These are phyloP conservation scores for Anisodus tanguticus DNA, from an alignment of 257 asterid genomes.

Conservation along the genomic window DNA sequence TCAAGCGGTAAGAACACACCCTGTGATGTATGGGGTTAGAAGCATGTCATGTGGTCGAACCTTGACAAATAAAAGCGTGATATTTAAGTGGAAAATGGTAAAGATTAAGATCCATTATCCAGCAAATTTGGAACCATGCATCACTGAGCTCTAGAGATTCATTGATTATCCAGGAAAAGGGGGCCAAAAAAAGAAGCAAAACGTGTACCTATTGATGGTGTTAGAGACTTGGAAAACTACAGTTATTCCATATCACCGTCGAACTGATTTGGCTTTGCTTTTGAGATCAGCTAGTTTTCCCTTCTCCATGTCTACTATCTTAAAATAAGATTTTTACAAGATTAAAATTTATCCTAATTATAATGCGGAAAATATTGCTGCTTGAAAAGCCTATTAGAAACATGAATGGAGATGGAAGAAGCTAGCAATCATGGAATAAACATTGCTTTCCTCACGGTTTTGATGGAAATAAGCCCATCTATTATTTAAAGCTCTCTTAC, in stretches of 20 bases:
- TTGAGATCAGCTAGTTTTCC: constrained; percentile 31
- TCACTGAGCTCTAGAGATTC: neutral
- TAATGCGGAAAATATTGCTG: neutral
- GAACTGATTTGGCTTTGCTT: constrained; percentile 35
- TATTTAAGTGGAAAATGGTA: neutral
- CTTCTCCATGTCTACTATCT: constrained; percentile 33
- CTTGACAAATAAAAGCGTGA: neutral
- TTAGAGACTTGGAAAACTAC: constrained; percentile 30
- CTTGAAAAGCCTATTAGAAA: neutral
- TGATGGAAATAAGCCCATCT: constrained; percentile 65
- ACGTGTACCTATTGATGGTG: constrained; percentile 34
- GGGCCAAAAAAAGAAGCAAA: neutral
- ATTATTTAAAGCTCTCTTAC: constrained; percentile 88
- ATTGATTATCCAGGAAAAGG: neutral
- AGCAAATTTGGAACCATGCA: neutral
- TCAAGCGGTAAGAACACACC: neutral
- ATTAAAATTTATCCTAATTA: neutral
- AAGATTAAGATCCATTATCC: neutral
- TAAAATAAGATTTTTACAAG: neutral
- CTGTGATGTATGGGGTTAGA: neutral
- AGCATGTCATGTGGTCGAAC: neutral
- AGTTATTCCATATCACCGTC: constrained; percentile 32
- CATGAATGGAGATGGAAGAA: neutral
- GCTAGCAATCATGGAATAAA: neutral
- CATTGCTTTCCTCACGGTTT: constrained; percentile 59